A percentile compares a stretch with the other conserved stretches of the same genome.
Conservation (phyloP, 441 rosid genomes). For the Bocquillonia castaneifolia region DNA sequence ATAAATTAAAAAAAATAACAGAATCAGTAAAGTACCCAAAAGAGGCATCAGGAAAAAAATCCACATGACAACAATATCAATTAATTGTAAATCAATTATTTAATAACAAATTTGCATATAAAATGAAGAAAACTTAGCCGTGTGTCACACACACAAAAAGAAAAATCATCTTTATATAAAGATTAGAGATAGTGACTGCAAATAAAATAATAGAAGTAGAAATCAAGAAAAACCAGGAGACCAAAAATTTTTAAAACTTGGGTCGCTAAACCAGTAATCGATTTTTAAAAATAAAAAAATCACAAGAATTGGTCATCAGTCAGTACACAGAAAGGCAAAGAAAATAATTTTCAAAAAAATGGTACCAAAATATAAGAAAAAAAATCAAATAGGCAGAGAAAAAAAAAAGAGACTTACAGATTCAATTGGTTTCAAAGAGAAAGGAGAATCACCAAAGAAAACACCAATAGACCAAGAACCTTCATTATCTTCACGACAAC, state of each 20-base stretch:
- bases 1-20: no score
- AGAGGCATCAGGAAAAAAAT: no score
- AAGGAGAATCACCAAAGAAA: constrained; percentile 83
- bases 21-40: no score
- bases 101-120: no score
- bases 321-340: not conserved
- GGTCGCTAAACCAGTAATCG: not conserved
- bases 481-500: constrained; percentile 78
- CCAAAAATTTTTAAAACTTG: not conserved
- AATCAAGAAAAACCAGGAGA: not conserved
- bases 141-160: no score
- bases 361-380: not conserved
- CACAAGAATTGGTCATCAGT: not conserved
- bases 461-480: constrained; percentile 97
- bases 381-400: not conserved
- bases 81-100: no score
- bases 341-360: not conserved
- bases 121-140: no score
- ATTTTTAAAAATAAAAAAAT: not conserved
- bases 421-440: constrained; percentile 86
- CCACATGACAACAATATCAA: not conserved
- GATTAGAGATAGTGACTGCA: no score
- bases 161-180: not conserved
- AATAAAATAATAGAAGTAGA: no score
- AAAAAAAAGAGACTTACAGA: constrained; percentile 40